Percentiles rank a stretch among this genome's conserved stretches.
phyloP scores from a whole-genome alignment of 108 stramenopile genomes.

The Fragilaria crotonensis region DNA sequence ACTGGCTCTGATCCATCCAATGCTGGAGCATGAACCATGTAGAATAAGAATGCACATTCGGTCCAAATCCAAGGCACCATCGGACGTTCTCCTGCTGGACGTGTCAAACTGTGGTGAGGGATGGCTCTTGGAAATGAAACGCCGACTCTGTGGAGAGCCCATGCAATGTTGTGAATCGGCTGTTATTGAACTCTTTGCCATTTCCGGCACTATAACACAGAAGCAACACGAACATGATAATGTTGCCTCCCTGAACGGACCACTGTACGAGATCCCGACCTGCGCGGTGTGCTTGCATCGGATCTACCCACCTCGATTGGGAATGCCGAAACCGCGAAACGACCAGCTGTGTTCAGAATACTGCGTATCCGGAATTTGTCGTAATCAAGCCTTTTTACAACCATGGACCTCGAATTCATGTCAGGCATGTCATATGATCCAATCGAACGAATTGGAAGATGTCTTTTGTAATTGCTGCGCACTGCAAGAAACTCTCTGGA shows the following conservation, averaged over 20 bases:
- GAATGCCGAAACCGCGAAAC: slow-evolving; percentile 43
- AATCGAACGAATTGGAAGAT: slow-evolving; percentile 14
- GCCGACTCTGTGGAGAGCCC: not conserved
- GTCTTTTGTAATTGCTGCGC: slow-evolving; percentile 64
- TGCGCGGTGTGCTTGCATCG: slow-evolving; percentile 80
- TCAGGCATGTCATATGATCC: slow-evolving; percentile 58
- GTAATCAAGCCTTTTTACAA: slow-evolving; percentile 44
- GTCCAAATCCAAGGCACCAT: not conserved
- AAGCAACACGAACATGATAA: not conserved
- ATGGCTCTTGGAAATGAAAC: not conserved
- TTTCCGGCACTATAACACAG: not conserved
- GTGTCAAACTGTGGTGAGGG: not conserved
- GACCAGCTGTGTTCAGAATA: slow-evolving; percentile 59
- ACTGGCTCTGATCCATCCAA: not conserved
- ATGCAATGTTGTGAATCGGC: not conserved
- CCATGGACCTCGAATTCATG: slow-evolving; percentile 64
- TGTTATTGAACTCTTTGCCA: not conserved
- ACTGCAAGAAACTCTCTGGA: slow-evolving; percentile 81
- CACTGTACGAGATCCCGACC: slow-evolving; percentile 24
- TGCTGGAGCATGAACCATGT: not conserved
- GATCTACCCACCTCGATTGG: slow-evolving; percentile 58
- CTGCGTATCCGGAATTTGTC: slow-evolving; percentile 37
- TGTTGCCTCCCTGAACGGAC: not conserved
- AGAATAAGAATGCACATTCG: not conserved
- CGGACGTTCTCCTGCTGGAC: not conserved